Percentiles rank a stretch among this genome's conserved stretches.
Evolutionary conservation across 371 early-diverging fungal species (phyloP).

Genomic region (Mortierella sp.): DNA sequence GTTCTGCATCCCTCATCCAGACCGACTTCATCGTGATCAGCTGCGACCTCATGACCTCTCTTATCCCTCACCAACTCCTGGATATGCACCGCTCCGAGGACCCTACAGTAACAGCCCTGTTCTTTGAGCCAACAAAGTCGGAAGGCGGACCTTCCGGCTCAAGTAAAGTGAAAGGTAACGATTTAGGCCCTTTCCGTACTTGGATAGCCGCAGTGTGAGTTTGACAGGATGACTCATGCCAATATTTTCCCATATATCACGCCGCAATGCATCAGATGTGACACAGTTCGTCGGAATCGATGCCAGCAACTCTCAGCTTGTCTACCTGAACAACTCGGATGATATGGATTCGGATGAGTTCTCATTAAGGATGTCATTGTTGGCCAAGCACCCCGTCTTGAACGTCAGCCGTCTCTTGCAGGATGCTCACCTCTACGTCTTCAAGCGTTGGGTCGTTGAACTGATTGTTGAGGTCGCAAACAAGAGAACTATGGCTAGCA

Average conservation of each 20-base stretch:
- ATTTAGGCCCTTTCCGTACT: background rate
- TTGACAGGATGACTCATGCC: slow-evolving; percentile 13
- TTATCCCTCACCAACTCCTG: slow-evolving; percentile 82
- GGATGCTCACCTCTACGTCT: slow-evolving; percentile 92
- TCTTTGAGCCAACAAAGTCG: slow-evolving; percentile 75
- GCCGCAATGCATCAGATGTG: slow-evolving; percentile 39
- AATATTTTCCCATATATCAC: background rate
- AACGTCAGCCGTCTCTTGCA: slow-evolving; percentile 58
- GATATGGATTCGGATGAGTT: slow-evolving; percentile 65
- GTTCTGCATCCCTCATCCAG: slow-evolving; percentile 49
- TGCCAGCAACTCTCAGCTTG: slow-evolving; percentile 74
- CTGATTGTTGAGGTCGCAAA: slow-evolving; percentile 63
- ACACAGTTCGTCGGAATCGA: slow-evolving; percentile 86
- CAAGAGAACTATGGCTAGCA: slow-evolving; percentile 75
- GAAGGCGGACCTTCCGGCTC: slow-evolving; percentile 61
- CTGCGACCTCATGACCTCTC: slow-evolving; percentile 88
- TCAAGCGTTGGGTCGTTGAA: slow-evolving; percentile 91
- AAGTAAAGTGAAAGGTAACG: slow-evolving; percentile 65
- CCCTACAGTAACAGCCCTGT: slow-evolving; percentile 82
- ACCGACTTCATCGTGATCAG: slow-evolving; percentile 90
- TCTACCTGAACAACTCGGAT: slow-evolving; percentile 67
- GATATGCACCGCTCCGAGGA: slow-evolving; percentile 82
- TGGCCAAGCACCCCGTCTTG: slow-evolving; percentile 61
- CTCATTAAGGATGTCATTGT: slow-evolving; percentile 77
- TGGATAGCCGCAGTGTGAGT: background rate